A percentile compares a stretch with the other conserved stretches of the same genome.
Evolutionary conservation across 169 alveolate species (phyloP).

Genomic region (Eimeria acervulina): DNA sequence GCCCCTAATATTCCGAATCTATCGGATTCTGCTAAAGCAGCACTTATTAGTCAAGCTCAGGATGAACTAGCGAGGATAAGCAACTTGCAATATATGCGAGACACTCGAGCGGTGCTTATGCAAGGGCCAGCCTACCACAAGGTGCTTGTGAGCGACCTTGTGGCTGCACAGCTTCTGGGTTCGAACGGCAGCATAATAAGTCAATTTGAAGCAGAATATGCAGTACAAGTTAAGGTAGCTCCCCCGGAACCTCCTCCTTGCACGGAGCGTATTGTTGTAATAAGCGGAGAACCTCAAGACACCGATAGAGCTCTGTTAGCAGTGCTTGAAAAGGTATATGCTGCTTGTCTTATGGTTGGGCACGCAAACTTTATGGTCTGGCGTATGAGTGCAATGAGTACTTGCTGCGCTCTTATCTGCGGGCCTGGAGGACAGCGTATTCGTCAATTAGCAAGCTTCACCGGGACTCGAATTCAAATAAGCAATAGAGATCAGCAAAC

Average conservation of each 20-base stretch:
- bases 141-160: slow-evolving; percentile 64
- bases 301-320: slow-evolving; percentile 74
- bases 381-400: slow-evolving; percentile 80
- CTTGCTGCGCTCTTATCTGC: slow-evolving; percentile 67
- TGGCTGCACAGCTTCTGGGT: slow-evolving; percentile 81
- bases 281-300: slow-evolving; percentile 66
- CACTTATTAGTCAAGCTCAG: slow-evolving; percentile 73
- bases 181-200: slow-evolving; percentile 44
- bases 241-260: slow-evolving; percentile 72
- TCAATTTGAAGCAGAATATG: slow-evolving; percentile 48
- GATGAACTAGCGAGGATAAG: slow-evolving; percentile 77
- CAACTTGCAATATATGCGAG: slow-evolving; percentile 71
- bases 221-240: slow-evolving; percentile 59
- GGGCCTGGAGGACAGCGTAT: slow-evolving; percentile 80
- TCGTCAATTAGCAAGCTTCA: slow-evolving; percentile 61
- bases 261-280: slow-evolving; percentile 62
- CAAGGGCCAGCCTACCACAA: slow-evolving; percentile 80
- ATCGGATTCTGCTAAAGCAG: slow-evolving; percentile 72
- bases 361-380: slow-evolving; percentile 73
- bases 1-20: slow-evolving; percentile 62
- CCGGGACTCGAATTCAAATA: slow-evolving; percentile 73
- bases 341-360: slow-evolving; percentile 79
- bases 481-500: slow-evolving; percentile 72
- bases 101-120: slow-evolving; percentile 1
- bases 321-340: slow-evolving; percentile 77